Percentiles rank a stretch among this genome's conserved stretches.
Evolutionary conservation across 208 protist species (phyloP).

Genomic region (Endotrypanum monterogeii): DNA sequence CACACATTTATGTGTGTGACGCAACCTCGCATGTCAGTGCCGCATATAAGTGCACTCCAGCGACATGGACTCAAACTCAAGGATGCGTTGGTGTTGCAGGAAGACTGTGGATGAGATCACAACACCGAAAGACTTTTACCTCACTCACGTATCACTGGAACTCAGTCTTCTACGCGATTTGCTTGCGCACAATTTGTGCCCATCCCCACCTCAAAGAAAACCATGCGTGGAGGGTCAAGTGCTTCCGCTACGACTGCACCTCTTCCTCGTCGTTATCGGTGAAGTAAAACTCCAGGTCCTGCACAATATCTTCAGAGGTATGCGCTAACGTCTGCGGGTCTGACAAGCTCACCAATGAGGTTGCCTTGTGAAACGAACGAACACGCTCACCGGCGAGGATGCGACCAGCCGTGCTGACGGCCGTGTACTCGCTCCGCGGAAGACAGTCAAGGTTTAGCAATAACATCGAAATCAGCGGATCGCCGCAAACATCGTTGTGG

Average conservation of each 20-base stretch:
- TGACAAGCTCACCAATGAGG: slow-evolving; percentile 69
- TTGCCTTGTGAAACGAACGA: slow-evolving; percentile 41
- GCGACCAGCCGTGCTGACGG: slow-evolving; percentile 39
- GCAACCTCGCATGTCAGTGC: not conserved
- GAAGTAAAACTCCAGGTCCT: slow-evolving; percentile 67
- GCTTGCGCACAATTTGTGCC: not conserved
- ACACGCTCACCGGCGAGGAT: slow-evolving; percentile 37
- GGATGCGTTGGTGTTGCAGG: not conserved
- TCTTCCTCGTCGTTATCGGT: slow-evolving; percentile 11
- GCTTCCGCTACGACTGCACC: not conserved
- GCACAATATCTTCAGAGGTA: slow-evolving; percentile 76
- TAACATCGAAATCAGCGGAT: slow-evolving; percentile 46
- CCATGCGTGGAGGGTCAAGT: not conserved
- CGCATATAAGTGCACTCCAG: not conserved
- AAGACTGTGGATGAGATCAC: not conserved
- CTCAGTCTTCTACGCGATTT: not conserved
- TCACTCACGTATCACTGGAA: not conserved
- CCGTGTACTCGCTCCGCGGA: slow-evolving; percentile 72
- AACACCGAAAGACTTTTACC: not conserved
- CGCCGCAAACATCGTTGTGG: slow-evolving; percentile 70
- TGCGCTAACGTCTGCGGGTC: slow-evolving; percentile 83
- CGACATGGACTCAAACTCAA: not conserved
- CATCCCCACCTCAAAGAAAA: not conserved
- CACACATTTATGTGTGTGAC: not conserved
- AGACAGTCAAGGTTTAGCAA: slow-evolving; percentile 64